A percentile compares a stretch with the other conserved stretches of the same genome.
Evolutionary conservation across 176 grass and related monocot genomes (phyloP).

Genomic region (Olyra latifolia): DNA sequence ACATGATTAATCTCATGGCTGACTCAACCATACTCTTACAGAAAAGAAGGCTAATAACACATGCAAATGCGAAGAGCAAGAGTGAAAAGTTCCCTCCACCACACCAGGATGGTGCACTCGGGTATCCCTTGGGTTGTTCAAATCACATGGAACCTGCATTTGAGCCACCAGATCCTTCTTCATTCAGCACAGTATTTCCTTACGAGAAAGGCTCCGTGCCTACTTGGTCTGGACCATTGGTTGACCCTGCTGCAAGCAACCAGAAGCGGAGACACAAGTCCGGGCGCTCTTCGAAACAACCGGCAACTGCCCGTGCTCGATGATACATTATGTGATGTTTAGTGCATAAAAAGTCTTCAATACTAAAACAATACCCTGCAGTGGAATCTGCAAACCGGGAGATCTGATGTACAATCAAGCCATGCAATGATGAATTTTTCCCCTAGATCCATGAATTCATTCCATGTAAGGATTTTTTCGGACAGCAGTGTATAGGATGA

Average conservation of each 20-base stretch:
- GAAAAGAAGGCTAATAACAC: conserved; percentile 79
- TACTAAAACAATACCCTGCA: not conserved
- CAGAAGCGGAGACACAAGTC: conserved; percentile 74
- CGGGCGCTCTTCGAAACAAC: conserved; percentile 71
- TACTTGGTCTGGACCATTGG: conserved; percentile 77
- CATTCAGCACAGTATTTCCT: conserved; percentile 78
- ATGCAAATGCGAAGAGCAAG: conserved; percentile 91
- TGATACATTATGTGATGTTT: conserved; percentile 38
- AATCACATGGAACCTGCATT: conserved; percentile 77
- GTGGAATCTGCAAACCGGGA: conserved; percentile 18
- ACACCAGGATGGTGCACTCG: conserved; percentile 73
- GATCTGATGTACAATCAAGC: conserved; percentile 12
- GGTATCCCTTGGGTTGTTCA: conserved; percentile 75
- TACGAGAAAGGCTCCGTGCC: conserved; percentile 60
- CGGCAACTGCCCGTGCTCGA: conserved; percentile 60
- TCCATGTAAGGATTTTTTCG: conserved; percentile 54
- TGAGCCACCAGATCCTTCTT: conserved; percentile 61
- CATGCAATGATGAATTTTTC: conserved; percentile 40
- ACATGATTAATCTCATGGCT: not conserved
- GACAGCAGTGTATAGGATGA: conserved; percentile 60
- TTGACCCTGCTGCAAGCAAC: conserved; percentile 53
- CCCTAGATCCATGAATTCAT: conserved; percentile 46
- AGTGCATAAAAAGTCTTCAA: conserved; percentile 36
- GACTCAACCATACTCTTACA: conserved; percentile 20
- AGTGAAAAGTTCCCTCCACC: conserved; percentile 91